Evolutionary conservation across 148 eudicot genomes (phyloP).

Genomic region (Chenopodium suecicum): DNA sequence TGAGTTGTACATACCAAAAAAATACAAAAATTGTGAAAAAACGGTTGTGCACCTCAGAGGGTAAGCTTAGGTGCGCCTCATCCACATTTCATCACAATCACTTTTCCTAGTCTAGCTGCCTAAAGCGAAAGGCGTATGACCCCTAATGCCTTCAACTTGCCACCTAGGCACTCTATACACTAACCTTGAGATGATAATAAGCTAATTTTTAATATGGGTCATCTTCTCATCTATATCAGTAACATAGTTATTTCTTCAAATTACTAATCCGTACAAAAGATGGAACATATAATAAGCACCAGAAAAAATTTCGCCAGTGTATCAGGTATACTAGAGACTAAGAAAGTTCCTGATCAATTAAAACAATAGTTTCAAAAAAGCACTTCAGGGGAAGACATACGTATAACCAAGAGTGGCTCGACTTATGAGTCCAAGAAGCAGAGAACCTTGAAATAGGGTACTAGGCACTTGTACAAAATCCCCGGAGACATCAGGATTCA

Average conservation of each 20-base stretch:
- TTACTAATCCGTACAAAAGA: not conserved
- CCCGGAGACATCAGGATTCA: slow-evolving; percentile 65
- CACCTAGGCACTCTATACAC: no score
- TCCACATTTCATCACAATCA: no score
- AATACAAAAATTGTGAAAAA: no score
- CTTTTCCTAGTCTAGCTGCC: no score
- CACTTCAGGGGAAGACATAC: slow-evolving; percentile 55
- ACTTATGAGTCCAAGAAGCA: slow-evolving; percentile 92
- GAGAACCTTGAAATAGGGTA: slow-evolving; percentile 90
- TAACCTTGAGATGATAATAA: not conserved
- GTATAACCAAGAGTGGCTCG: slow-evolving; percentile 83
- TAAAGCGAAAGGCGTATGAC: no score
- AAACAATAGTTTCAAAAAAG: slow-evolving; percentile 2
- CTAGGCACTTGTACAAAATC: slow-evolving; percentile 94
- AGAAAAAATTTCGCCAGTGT: not conserved
- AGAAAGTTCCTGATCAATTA: not conserved
- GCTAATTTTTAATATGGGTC: not conserved
- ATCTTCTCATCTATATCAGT: not conserved
- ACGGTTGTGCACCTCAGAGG: no score
- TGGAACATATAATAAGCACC: not conserved
- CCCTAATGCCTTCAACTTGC: no score
- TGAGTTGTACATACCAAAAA: no score
- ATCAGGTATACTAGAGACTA: not conserved
- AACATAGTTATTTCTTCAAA: not conserved
- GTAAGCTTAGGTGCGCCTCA: no score